Conservation (phyloP, 192 early-diverging fungal genomes). For the Chytriomyces sp. region DNA sequence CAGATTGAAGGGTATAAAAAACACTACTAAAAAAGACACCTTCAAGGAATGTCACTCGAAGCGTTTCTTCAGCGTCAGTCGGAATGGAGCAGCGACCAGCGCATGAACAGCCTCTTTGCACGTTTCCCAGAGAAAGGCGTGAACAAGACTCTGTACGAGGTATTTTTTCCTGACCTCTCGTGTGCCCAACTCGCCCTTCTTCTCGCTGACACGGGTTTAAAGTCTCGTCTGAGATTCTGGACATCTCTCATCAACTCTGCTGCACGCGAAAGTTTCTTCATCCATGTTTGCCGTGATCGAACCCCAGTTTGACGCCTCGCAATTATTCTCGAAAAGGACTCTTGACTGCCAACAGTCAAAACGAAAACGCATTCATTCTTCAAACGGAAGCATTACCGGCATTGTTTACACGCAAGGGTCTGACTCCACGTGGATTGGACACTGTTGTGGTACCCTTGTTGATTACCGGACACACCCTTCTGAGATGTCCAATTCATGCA, state of each 20-base stretch:
- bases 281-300: neutral
- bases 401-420: slow-evolving; percentile 2
- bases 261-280: neutral
- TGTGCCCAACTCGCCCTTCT: neutral
- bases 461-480: neutral
- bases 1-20: too few relatives aligned
- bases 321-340: neutral
- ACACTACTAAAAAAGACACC: too few relatives aligned
- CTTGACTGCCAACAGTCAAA: neutral
- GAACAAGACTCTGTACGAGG: neutral
- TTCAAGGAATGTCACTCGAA: too few relatives aligned
- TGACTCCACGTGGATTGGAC: neutral
- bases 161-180: neutral
- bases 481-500: neutral
- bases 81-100: slow-evolving; percentile 10
- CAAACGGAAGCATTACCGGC: neutral
- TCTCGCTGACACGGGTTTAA: neutral
- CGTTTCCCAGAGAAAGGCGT: neutral
- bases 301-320: neutral
- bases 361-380: neutral
- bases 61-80: neutral
- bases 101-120: slow-evolving; percentile 5
- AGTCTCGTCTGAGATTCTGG: slow-evolving; percentile 20
- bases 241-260: neutral
- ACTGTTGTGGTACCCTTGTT: slow-evolving; percentile 4